Evolutionary conservation across 2,329 filamentous ascomycete genomes (phyloP).

Genomic region (Pyricularia grisea): DNA sequence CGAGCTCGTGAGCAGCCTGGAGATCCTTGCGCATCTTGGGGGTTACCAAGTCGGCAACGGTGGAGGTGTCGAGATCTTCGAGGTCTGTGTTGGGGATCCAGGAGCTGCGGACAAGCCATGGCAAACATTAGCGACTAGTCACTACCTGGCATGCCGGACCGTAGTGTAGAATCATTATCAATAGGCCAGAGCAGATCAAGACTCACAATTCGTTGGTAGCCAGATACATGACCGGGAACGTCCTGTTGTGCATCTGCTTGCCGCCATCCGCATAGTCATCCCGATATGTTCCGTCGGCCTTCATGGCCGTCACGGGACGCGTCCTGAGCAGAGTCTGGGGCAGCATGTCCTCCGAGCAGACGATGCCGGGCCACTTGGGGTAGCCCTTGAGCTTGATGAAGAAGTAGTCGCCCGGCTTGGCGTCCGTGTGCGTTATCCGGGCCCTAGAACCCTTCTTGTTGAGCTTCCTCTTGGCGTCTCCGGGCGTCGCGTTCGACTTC

Average conservation of each 20-base stretch:
- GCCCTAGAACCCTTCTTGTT: conserved; percentile 77
- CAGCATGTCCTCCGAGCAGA: conserved; percentile 92
- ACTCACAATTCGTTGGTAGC: conserved; percentile 96
- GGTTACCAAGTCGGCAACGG: conserved; percentile 57
- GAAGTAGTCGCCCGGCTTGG: conserved; percentile 84
- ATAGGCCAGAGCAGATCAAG: background rate
- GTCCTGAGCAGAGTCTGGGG: conserved; percentile 66
- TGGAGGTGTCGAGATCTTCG: conserved; percentile 64
- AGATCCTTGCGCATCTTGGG: conserved; percentile 76
- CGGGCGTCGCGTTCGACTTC: conserved; percentile 62
- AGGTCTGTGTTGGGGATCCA: conserved; percentile 87
- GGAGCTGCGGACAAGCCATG: conserved; percentile 44
- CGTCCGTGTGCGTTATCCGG: conserved; percentile 64
- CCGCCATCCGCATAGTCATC: conserved; percentile 82
- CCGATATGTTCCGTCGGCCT: conserved; percentile 75
- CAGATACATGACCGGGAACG: conserved; percentile 92
- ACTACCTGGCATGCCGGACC: background rate
- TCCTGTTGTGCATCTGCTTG: conserved; percentile 75
- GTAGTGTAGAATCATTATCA: background rate
- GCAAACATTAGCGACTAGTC: background rate
- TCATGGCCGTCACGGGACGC: conserved; percentile 75
- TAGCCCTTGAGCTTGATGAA: conserved; percentile 91
- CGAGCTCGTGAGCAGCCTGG: conserved; percentile 69
- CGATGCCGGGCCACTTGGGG: conserved; percentile 87
- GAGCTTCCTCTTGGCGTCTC: conserved; percentile 66